Evolutionary conservation across 2,329 filamentous ascomycete genomes (phyloP).

Genomic region (Cercospora sp.): DNA sequence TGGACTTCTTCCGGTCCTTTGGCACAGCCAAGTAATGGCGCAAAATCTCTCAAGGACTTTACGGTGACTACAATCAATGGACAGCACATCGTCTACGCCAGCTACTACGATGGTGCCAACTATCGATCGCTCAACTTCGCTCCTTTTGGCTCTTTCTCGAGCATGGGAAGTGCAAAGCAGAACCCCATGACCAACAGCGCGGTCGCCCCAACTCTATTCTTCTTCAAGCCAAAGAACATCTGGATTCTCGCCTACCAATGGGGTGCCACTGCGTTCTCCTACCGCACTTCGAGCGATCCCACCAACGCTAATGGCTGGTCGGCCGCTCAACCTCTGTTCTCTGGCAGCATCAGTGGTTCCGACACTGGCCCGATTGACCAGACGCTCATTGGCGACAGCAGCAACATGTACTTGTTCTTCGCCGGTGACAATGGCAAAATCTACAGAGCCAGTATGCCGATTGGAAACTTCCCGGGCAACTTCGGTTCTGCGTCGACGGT

Average conservation of each 20-base stretch:
- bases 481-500: slow-evolving; percentile 56
- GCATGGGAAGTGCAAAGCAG: slow-evolving; percentile 55
- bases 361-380: slow-evolving; percentile 62
- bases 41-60: slow-evolving; percentile 64
- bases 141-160: slow-evolving; percentile 55
- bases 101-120: slow-evolving; percentile 47
- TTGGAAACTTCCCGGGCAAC: slow-evolving; percentile 60
- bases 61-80: slow-evolving; percentile 57
- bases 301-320: slow-evolving; percentile 60
- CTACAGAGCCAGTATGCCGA: slow-evolving; percentile 64
- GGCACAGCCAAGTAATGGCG: slow-evolving; percentile 55
- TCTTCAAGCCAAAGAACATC: slow-evolving; percentile 59
- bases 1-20: slow-evolving; percentile 52
- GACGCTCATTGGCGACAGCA: slow-evolving; percentile 61
- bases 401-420: slow-evolving; percentile 68
- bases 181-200: slow-evolving; percentile 50
- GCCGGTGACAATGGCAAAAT: slow-evolving; percentile 66
- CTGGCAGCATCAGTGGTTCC: slow-evolving; percentile 51
- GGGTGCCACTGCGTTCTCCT: slow-evolving; percentile 61
- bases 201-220: slow-evolving; percentile 64
- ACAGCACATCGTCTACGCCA: slow-evolving; percentile 62
- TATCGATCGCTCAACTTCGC: slow-evolving; percentile 61
- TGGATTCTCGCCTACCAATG: slow-evolving; percentile 70
- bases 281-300: slow-evolving; percentile 60
- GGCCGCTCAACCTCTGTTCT: slow-evolving; percentile 55